Percentiles rank a stretch among this genome's conserved stretches.
Evolutionary conservation across 2,329 filamentous ascomycete genomes (phyloP).

Genomic region (Sarocladium brachiariae): DNA sequence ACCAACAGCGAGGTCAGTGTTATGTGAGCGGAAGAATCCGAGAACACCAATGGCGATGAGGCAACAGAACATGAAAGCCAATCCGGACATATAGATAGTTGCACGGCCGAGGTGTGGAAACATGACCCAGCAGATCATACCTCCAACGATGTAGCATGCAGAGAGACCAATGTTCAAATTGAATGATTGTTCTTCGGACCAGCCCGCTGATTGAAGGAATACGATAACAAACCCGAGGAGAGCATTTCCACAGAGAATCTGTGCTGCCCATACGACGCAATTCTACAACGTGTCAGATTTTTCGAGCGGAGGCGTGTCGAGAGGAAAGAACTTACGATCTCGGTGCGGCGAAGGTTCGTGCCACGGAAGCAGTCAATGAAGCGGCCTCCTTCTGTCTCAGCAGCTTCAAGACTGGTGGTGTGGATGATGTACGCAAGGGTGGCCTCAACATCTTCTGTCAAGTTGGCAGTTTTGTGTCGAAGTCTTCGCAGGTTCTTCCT

Average conservation of each 20-base stretch:
- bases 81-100: constrained; percentile 33
- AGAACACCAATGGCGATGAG: constrained; percentile 28
- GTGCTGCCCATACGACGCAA: constrained; percentile 31
- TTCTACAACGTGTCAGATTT: constrained; percentile 13
- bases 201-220: constrained; percentile 32
- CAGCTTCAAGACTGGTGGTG: constrained; percentile 29
- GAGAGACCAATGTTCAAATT: constrained; percentile 32
- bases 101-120: constrained; percentile 32
- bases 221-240: constrained; percentile 29
- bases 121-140: constrained; percentile 32
- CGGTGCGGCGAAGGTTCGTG: constrained; percentile 32
- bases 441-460: constrained; percentile 23
- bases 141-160: constrained; percentile 32
- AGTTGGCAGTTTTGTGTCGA: constrained; percentile 16
- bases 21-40: constrained; percentile 15
- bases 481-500: constrained; percentile 19
- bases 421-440: constrained; percentile 62
- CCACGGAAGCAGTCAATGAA: constrained; percentile 36
- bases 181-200: constrained; percentile 28
- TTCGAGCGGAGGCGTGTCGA: neutral
- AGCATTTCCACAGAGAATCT: constrained; percentile 30
- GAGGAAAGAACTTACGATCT: constrained; percentile 20
- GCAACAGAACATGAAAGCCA: constrained; percentile 31
- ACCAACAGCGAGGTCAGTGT: constrained; percentile 21
- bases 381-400: constrained; percentile 18